Evolutionary conservation across 768 basidiomycete genomes (phyloP).

Genomic region (Mycena chlorophos): DNA sequence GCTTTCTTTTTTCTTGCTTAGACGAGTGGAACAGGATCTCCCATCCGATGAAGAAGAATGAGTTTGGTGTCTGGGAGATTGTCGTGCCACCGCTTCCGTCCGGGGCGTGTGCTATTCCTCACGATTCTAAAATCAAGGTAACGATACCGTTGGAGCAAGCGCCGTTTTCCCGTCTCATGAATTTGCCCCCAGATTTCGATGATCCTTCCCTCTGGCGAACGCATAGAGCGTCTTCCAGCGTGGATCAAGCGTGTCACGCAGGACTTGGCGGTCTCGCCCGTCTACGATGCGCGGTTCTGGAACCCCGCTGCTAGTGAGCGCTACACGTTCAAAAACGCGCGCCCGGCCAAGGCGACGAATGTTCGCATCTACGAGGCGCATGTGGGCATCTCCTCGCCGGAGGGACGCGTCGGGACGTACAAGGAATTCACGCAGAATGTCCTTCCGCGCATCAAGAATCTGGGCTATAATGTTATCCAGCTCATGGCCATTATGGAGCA

Average conservation of each 20-base stretch:
- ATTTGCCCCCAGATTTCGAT: slow-evolving; percentile 88
- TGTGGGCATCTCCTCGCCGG: slow-evolving; percentile 92
- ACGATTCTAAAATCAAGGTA: slow-evolving; percentile 95
- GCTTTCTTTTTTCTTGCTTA: slow-evolving; percentile 35
- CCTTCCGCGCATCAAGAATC: slow-evolving; percentile 82
- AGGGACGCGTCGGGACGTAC: slow-evolving; percentile 88
- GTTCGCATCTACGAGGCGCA: slow-evolving; percentile 95
- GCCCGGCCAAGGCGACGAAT: slow-evolving; percentile 64
- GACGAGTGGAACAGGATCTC: slow-evolving; percentile 86
- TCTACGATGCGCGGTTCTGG: slow-evolving; percentile 99
- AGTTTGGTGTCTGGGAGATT: slow-evolving; percentile 90
- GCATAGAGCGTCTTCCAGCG: slow-evolving; percentile 88
- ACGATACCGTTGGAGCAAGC: slow-evolving; percentile 16
- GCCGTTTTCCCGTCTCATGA: slow-evolving; percentile 5
- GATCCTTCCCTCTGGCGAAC: slow-evolving; percentile 72
- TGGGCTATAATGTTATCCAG: slow-evolving; percentile 97
- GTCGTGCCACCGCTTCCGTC: slow-evolving; percentile 62
- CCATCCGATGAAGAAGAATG: slow-evolving; percentile 82
- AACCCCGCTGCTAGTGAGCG: slow-evolving; percentile 85
- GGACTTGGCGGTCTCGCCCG: slow-evolving; percentile 82
- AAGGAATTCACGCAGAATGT: slow-evolving; percentile 88
- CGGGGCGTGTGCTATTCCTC: slow-evolving; percentile 82
- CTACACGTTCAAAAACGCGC: slow-evolving; percentile 81
- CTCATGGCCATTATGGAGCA: slow-evolving; percentile 99
- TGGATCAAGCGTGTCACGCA: slow-evolving; percentile 98